These are phyloP conservation scores for Metschnikowia corniflorae DNA, from an alignment of 805 yeast genomes.

Conservation along the genomic window DNA sequence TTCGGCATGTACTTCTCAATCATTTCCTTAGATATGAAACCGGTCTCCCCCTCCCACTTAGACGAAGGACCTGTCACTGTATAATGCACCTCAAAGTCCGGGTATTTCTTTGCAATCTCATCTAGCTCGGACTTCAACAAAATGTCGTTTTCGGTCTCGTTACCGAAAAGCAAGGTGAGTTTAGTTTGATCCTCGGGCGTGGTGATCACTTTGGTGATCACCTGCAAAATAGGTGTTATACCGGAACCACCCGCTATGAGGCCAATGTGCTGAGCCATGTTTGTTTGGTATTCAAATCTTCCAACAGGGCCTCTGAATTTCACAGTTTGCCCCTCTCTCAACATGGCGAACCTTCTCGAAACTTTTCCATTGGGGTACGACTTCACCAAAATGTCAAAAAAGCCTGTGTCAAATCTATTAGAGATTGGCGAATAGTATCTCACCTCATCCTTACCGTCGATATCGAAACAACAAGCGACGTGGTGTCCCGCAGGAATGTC, in stretches of 20 bases:
- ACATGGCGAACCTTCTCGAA: constrained; percentile 60
- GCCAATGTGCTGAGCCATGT: constrained; percentile 60
- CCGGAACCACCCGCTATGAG: constrained; percentile 87
- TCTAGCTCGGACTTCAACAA: constrained; percentile 69
- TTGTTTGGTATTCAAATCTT: constrained; percentile 53
- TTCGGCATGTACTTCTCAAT: constrained; percentile 51
- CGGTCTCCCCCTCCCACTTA: constrained; percentile 56
- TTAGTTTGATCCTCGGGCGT: constrained; percentile 63
- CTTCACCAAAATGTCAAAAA: constrained; percentile 73
- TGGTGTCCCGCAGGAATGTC: constrained; percentile 74
- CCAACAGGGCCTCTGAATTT: constrained; percentile 81
- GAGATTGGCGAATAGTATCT: constrained; percentile 79
- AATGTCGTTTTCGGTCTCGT: constrained; percentile 74
- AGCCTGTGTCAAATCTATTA: constrained; percentile 64
- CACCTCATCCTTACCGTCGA: constrained; percentile 50
- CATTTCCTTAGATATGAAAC: constrained; percentile 58
- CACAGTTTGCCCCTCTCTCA: constrained; percentile 62
- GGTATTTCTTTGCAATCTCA: constrained; percentile 60
- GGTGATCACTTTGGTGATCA: constrained; percentile 65
- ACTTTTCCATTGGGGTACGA: constrained; percentile 71
- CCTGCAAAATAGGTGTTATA: constrained; percentile 84
- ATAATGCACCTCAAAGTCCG: constrained; percentile 59
- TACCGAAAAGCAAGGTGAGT: constrained; percentile 63
- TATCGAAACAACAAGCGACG: constrained; percentile 53
- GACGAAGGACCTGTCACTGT: constrained; percentile 49